Conservation (phyloP, 2,329 filamentous ascomycete species). For the Phialophora chinensis region DNA sequence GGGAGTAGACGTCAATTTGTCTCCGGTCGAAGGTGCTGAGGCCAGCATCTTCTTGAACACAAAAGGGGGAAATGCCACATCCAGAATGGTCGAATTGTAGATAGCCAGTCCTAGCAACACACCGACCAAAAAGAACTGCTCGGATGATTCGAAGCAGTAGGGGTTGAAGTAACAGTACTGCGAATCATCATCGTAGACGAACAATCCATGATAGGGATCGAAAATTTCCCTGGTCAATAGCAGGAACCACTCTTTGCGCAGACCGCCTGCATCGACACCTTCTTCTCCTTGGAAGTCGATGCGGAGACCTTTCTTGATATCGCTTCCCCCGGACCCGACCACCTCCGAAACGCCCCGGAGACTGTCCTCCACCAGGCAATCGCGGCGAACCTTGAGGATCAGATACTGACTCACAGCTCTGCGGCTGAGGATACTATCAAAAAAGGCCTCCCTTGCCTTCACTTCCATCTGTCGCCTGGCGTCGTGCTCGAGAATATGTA, state of each 20-base stretch:
- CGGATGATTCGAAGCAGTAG: constrained; percentile 84
- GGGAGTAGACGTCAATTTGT: constrained; percentile 62
- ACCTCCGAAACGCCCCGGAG: constrained; percentile 83
- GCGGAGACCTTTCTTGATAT: constrained; percentile 86
- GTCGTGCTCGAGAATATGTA: constrained; percentile 86
- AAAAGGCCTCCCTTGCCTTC: constrained; percentile 87
- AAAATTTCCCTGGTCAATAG: constrained; percentile 88
- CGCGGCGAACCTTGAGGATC: constrained; percentile 75
- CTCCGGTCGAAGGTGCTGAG: constrained; percentile 68
- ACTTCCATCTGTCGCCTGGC: constrained; percentile 86
- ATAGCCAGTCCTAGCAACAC: constrained; percentile 88
- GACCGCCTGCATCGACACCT: constrained; percentile 85
- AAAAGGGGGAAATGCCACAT: constrained; percentile 85
- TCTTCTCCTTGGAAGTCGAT: constrained; percentile 89
- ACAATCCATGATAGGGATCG: constrained; percentile 89
- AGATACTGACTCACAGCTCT: constrained; percentile 78
- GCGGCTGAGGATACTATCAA: constrained; percentile 81
- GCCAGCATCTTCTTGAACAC: constrained; percentile 86
- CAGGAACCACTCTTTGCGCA: constrained; percentile 94
- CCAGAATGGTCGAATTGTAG: constrained; percentile 92
- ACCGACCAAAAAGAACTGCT: constrained; percentile 89
- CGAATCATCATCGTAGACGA: constrained; percentile 89
- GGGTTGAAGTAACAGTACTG: constrained; percentile 93
- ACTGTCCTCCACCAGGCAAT: constrained; percentile 67
- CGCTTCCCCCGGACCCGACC: constrained; percentile 77